Conservation (phyloP, 495 filamentous ascomycete genomes). For the Letharia lupina region DNA sequence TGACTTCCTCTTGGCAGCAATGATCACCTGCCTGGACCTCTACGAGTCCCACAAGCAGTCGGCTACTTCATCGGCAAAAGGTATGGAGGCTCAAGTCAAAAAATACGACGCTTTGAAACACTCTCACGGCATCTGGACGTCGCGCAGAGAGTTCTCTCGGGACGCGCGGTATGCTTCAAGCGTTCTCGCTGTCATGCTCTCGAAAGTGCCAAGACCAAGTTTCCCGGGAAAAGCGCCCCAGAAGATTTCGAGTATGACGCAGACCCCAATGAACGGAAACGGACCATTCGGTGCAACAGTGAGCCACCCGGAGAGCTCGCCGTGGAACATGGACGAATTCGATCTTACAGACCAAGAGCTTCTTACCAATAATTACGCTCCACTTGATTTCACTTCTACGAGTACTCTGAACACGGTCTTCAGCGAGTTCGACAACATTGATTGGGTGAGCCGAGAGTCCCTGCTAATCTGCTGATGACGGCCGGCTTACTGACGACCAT, state of each 20-base stretch:
- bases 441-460: conserved; percentile 2
- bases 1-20: conserved; percentile 44
- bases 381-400: not conserved
- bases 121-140: conserved; percentile 32
- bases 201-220: conserved; percentile 3
- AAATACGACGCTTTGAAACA: conserved; percentile 31
- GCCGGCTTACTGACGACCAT: not conserved
- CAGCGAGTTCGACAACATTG: conserved; percentile 2
- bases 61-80: not conserved
- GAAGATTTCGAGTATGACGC: not conserved
- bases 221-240: not conserved
- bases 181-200: conserved; percentile 14
- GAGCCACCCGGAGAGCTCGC: not conserved
- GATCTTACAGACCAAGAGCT: not conserved
- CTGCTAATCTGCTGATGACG: not conserved
- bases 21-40: conserved; percentile 46
- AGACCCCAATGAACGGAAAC: not conserved
- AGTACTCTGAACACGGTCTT: conserved; percentile 5
- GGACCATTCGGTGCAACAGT: not conserved
- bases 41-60: conserved; percentile 18
- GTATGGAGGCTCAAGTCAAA: conserved; percentile 14
- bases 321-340: not conserved
- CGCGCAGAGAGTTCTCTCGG: conserved; percentile 12
- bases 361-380: not conserved
- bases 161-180: conserved; percentile 20